Conservation (phyloP, 441 rosid genomes). For the Aleurites moluccanus region DNA sequence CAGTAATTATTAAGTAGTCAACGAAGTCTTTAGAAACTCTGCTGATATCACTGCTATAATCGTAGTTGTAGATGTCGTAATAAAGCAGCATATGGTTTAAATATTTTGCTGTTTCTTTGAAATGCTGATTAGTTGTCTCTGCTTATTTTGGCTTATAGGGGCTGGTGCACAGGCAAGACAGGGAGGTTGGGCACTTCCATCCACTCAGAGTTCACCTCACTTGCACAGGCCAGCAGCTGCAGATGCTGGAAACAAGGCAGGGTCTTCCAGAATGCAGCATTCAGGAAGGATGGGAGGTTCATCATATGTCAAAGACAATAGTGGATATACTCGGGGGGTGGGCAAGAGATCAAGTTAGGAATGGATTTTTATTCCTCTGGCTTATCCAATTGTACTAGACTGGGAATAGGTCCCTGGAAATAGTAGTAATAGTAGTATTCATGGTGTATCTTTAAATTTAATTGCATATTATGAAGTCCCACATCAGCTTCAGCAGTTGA, state of each 20-base stretch:
- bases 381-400: not conserved
- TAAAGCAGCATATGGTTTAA: not conserved
- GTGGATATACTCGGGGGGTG: slow-evolving; percentile 16
- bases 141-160: slow-evolving; percentile 29
- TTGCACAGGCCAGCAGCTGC: slow-evolving; percentile 7
- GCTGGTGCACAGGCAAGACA: slow-evolving; percentile 23
- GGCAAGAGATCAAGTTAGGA: slow-evolving; percentile 15
- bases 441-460: not conserved
- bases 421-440: not conserved
- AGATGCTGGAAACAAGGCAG: slow-evolving; percentile 23
- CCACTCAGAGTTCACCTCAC: slow-evolving; percentile 27
- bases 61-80: not conserved
- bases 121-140: not conserved
- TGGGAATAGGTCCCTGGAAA: not conserved
- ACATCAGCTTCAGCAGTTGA: not conserved
- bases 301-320: slow-evolving; percentile 20
- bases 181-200: slow-evolving; percentile 65
- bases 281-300: slow-evolving; percentile 21
- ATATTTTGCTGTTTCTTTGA: not conserved
- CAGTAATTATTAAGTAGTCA: not conserved
- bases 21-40: not conserved
- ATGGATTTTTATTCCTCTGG: not conserved
- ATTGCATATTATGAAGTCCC: not conserved
- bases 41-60: not conserved
- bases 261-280: slow-evolving; percentile 24